Evolutionary conservation across 148 eudicot genomes (phyloP).

Genomic region (Arctostaphylos glauca): DNA sequence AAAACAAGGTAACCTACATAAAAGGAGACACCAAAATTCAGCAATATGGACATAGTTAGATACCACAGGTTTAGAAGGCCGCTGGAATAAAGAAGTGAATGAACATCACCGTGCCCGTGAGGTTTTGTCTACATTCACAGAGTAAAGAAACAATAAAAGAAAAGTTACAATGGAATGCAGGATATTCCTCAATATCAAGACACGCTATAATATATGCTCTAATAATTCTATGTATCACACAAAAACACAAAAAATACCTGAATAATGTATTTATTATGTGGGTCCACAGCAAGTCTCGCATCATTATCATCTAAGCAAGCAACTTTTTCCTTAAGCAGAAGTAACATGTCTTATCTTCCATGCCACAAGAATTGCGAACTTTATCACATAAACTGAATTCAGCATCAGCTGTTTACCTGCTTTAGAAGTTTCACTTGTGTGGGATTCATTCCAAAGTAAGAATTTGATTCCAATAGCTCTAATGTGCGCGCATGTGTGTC

Average conservation of each 20-base stretch:
- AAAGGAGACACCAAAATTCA: background rate
- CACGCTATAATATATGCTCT: background rate
- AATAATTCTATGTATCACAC: background rate
- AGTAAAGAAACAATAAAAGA: conserved; percentile 10
- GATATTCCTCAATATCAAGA: background rate
- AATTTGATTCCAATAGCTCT: conserved; percentile 67
- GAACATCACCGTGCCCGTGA: conserved; percentile 99
- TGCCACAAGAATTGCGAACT: background rate
- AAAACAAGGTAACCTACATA: conserved; percentile 9
- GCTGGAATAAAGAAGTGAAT: conserved; percentile 81
- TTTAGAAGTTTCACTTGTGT: conserved; percentile 79
- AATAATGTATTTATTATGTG: conserved; percentile 65
- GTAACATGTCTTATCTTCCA: background rate
- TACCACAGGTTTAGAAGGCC: conserved; percentile 78
- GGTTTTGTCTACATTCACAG: conserved; percentile 72
- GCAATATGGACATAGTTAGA: conserved; percentile 6
- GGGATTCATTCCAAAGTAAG: conserved; percentile 89
- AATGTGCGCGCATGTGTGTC: conserved; percentile 82
- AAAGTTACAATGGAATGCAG: background rate
- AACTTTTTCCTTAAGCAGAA: conserved; percentile 75
- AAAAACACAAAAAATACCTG: conserved; percentile 47
- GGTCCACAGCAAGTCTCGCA: conserved; percentile 88
- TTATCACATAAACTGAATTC: background rate
- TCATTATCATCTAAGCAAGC: conserved; percentile 98
- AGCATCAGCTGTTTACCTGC: conserved; percentile 51